Evolutionary conservation across 352 stramenopile genomes (phyloP).

Genomic region (Phytophthora fragariae): DNA sequence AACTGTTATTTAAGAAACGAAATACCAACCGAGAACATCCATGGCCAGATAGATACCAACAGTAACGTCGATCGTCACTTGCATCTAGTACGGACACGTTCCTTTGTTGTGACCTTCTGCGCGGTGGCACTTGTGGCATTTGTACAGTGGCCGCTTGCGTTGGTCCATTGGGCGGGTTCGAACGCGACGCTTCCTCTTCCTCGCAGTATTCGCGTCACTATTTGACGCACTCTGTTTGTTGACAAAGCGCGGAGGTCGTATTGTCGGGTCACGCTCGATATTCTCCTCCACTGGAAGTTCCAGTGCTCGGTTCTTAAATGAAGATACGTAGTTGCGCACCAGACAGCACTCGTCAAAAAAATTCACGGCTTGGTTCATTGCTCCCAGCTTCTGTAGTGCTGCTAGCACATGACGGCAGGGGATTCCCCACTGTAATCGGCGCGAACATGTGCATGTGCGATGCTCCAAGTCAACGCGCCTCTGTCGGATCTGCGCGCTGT

Average conservation of each 20-base stretch:
- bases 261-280: conserved; percentile 38
- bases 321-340: conserved; percentile 50
- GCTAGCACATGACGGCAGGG: conserved; percentile 57
- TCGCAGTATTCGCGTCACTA: conserved; percentile 12
- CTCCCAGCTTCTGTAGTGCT: conserved; percentile 46
- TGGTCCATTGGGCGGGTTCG: conserved; percentile 41
- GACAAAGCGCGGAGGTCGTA: conserved; percentile 40
- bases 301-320: conserved; percentile 48
- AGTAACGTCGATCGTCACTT: background rate
- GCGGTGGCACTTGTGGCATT: conserved; percentile 56
- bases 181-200: conserved; percentile 42
- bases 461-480: conserved; percentile 56
- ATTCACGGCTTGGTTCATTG: conserved; percentile 41
- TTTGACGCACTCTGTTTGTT: conserved; percentile 16
- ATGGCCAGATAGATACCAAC: background rate
- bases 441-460: conserved; percentile 55
- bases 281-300: conserved; percentile 55
- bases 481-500: conserved; percentile 50
- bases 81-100: conserved; percentile 50
- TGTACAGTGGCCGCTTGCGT: conserved; percentile 60
- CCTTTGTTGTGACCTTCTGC: conserved; percentile 64
- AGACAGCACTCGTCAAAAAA: conserved; percentile 65
- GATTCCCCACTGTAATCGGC: conserved; percentile 49
- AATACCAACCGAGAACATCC: conserved; percentile 12
- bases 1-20: conserved; percentile 20